These are phyloP conservation scores for Cicer pinnatifidum DNA, from an alignment of 306 rosid species.

Conservation along the genomic window DNA sequence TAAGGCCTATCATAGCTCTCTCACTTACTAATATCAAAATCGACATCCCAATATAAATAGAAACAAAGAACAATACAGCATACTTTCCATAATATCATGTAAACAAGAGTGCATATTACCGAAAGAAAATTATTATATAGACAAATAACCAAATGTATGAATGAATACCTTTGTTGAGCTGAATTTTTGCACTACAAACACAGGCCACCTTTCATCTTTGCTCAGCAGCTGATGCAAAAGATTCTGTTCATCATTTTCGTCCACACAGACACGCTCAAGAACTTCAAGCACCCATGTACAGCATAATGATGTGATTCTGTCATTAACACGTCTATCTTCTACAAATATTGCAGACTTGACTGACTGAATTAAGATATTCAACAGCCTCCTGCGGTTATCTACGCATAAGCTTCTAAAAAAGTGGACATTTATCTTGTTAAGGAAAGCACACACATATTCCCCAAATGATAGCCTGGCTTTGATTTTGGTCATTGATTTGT, in stretches of 20 bases:
- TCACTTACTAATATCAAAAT: slow-evolving; percentile 25
- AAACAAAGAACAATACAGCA: slow-evolving; percentile 38
- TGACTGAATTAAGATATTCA: slow-evolving; percentile 60
- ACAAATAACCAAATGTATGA: slow-evolving; percentile 37
- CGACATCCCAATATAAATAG: slow-evolving; percentile 30
- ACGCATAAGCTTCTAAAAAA: slow-evolving; percentile 60
- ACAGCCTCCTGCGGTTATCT: slow-evolving; percentile 56
- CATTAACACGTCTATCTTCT: slow-evolving; percentile 59
- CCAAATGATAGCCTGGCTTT: slow-evolving; percentile 61
- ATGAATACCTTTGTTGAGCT: slow-evolving; percentile 53
- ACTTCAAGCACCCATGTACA: slow-evolving; percentile 80
- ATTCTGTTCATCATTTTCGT: slow-evolving; percentile 66
- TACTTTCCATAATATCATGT: slow-evolving; percentile 1
- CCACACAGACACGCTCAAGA: slow-evolving; percentile 60
- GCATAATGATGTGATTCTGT: slow-evolving; percentile 59
- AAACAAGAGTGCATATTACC: slow-evolving; percentile 33
- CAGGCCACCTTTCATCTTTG: slow-evolving; percentile 75
- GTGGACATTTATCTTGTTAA: slow-evolving; percentile 58
- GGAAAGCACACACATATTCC: slow-evolving; percentile 58
- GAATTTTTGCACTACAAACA: slow-evolving; percentile 60
- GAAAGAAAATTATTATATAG: slow-evolving; percentile 30
- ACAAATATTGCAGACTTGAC: slow-evolving; percentile 69
- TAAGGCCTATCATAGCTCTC: slow-evolving; percentile 34
- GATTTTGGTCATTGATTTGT: slow-evolving; percentile 47
- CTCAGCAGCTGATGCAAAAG: slow-evolving; percentile 68